Percentiles rank a stretch among this genome's conserved stretches.
These are phyloP conservation scores for Citrullus colocynthis DNA, from an alignment of 306 rosid species.

Conservation along the genomic window DNA sequence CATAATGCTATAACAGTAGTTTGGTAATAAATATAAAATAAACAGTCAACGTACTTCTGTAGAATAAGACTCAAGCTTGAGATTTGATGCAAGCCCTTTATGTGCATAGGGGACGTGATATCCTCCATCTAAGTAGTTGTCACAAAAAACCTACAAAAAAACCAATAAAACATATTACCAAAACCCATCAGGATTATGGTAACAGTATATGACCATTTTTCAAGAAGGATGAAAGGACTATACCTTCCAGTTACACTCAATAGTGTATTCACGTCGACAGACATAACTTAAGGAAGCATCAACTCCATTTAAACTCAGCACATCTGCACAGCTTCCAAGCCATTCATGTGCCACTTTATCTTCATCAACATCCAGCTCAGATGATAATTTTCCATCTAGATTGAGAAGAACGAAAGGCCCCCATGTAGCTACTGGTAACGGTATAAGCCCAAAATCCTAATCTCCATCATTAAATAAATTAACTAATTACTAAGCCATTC, in stretches of 20 bases:
- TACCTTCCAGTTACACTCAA: conserved; percentile 96
- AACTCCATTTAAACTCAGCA: conserved; percentile 42
- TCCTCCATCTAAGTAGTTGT: conserved; percentile 95
- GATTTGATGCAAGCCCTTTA: conserved; percentile 75
- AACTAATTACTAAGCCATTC: conserved; percentile 10
- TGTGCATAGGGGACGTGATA: conserved; percentile 91
- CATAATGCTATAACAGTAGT: background rate
- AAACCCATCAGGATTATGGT: background rate
- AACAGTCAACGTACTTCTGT: conserved; percentile 33
- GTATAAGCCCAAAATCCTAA: conserved; percentile 72
- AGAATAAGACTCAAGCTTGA: conserved; percentile 62
- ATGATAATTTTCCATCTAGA: conserved; percentile 26
- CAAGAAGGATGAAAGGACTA: background rate
- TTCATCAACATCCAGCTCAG: conserved; percentile 18
- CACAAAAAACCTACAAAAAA: conserved; percentile 68
- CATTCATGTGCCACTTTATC: conserved; percentile 42
- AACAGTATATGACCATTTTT: background rate
- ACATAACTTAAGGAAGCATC: conserved; percentile 59
- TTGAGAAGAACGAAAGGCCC: conserved; percentile 82
- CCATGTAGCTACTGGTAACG: conserved; percentile 64
- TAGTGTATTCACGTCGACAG: conserved; percentile 65
- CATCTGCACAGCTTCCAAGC: conserved; percentile 71
- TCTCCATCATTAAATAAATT: conserved; percentile 33
- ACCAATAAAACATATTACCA: background rate
- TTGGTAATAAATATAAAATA: background rate